Evolutionary conservation across 2,329 filamentous ascomycete species (phyloP).

Genomic region (Bretziella fagacearum): DNA sequence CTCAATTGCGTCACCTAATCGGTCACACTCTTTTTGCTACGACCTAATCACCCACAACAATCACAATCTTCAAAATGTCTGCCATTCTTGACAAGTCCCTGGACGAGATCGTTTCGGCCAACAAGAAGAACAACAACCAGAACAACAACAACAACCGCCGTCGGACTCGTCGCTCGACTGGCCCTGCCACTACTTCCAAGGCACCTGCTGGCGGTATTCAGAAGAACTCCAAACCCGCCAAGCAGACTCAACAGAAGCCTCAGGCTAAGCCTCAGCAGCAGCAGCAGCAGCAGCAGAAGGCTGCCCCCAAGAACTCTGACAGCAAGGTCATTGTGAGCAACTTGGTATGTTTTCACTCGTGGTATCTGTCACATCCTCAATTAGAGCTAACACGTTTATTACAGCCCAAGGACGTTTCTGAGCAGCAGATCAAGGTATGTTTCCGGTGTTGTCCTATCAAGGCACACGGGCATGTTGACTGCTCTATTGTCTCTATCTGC

Average conservation of each 20-base stretch:
- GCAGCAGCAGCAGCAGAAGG: slow-evolving; percentile 36
- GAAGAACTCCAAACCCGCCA: slow-evolving; percentile 52
- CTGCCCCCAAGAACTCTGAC: slow-evolving; percentile 45
- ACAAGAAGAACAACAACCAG: slow-evolving; percentile 40
- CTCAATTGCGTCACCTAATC: not conserved
- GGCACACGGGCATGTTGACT: slow-evolving; percentile 15
- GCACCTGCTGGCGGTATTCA: slow-evolving; percentile 73
- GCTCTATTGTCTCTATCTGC: slow-evolving; percentile 13
- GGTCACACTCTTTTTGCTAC: slow-evolving; percentile 4
- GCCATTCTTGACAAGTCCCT: slow-evolving; percentile 93
- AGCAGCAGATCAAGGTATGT: slow-evolving; percentile 99
- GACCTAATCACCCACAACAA: slow-evolving; percentile 13
- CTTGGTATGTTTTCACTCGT: slow-evolving; percentile 48
- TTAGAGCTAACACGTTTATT: slow-evolving; percentile 28
- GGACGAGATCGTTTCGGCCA: slow-evolving; percentile 85
- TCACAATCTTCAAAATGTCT: slow-evolving; percentile 47
- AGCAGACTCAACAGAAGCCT: slow-evolving; percentile 35
- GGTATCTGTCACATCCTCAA: not conserved
- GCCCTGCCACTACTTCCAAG: slow-evolving; percentile 34
- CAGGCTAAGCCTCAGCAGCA: slow-evolving; percentile 26
- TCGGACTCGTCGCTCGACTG: slow-evolving; percentile 32
- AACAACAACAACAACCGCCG: slow-evolving; percentile 38
- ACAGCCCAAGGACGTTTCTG: slow-evolving; percentile 88
- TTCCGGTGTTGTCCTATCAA: slow-evolving; percentile 47
- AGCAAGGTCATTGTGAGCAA: slow-evolving; percentile 99